Base-by-base conservation (phyloP, 2,329 filamentous ascomycete genomes). In the Claviceps sp. region DNA sequence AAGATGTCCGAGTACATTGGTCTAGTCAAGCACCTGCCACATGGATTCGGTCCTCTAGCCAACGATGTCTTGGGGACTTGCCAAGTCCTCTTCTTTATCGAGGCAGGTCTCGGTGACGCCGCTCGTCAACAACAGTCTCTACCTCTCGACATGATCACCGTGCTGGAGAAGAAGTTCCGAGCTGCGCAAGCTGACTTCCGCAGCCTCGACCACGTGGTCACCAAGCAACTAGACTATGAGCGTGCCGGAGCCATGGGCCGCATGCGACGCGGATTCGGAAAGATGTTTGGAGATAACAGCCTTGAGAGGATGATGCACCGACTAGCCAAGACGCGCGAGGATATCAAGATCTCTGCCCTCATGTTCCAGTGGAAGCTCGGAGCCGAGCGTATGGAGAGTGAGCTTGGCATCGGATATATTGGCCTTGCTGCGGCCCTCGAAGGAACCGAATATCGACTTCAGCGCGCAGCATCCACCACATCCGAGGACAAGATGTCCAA, bases 41-140 rank as follows among this genome's bases (percentile, higher is more conserved):
- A 73, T 49, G 76, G 77, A 36, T 79, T 84, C 62, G 74, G 77
- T 54, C 67, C 72, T 26, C 72, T 87, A 20, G 81, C 82, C 9
- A 74, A 76, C 55, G 80, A 83, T 56, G 85, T 86, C 60, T 73
- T 87, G 53, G 81, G 85, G 52, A 78, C 80, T 5, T 83, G 78
- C 62, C 76, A 81, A 51, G 77, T 81, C 43, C 70, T 87, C 43
- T 84, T 81, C 72, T 77, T 79, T n/a, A 81, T 86, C 55, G 81
- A 85, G 64, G 76, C 79, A 22, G 83, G 83, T 5, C 71, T 87
- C 50, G 65, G 68, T n/a, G 76, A 81, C 58, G 74, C 71, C 45
- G 65, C 70, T 34, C 70, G 72, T 42, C 72, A 70, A 20, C 67
- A 70, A 16, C 76, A 78, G 56, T 67, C 71, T 16, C 72, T 85